Conservation (phyloP, 345 rosid species). For the Eucalyptus shirleyi region DNA sequence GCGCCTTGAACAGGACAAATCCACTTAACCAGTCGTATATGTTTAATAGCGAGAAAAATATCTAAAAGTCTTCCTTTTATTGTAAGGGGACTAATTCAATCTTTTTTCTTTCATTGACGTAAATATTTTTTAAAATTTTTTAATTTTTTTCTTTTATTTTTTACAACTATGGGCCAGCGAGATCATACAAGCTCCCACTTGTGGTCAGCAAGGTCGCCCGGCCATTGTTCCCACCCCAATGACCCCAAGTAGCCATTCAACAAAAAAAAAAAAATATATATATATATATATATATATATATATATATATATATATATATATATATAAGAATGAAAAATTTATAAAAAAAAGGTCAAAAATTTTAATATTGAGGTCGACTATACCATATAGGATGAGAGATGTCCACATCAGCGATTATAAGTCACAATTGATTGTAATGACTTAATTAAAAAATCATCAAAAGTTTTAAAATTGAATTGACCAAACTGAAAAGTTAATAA, state of each 20-base stretch:
- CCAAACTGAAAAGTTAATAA: rapidly evolving
- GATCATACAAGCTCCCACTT: not conserved
- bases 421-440: rapidly evolving
- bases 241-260: not conserved
- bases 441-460: not conserved
- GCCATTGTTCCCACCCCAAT: not conserved
- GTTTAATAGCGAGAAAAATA: not conserved
- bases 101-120: not conserved
- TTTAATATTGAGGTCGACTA: rapidly evolving
- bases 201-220: not conserved
- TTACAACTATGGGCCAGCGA: not conserved
- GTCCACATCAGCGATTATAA: not conserved
- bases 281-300: too few species aligned
- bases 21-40: not conserved
- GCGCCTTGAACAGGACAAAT: not conserved
- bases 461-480: not conserved
- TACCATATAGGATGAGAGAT: rapidly evolving
- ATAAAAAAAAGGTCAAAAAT: rapidly evolving
- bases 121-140: too few species aligned
- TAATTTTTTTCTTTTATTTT: not conserved
- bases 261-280: too few species aligned
- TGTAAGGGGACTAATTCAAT: not conserved
- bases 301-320: too few species aligned
- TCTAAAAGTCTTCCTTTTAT: rapidly evolving
- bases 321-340: not conserved